Evolutionary conservation across 768 basidiomycete genomes (phyloP), one percentile per base, ranked within the genome.

Genomic region (Tulasnella sp.): DNA sequence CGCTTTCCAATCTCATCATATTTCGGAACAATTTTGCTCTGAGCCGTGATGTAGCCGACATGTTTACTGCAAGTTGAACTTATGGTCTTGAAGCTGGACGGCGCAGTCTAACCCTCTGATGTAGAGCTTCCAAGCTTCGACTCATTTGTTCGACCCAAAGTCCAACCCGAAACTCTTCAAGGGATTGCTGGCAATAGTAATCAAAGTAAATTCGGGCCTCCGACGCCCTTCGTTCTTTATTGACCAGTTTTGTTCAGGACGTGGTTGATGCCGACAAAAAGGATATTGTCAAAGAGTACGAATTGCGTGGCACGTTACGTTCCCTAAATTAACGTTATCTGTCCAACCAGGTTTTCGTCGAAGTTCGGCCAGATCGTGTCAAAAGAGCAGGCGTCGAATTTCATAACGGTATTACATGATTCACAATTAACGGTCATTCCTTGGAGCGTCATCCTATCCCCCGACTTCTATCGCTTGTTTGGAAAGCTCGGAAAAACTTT

Each of bases 11-110:
- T 81, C 56, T 80, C 39, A 89, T 92, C 1, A 84, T 91, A 0
- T 91, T 91, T 84, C 88, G 91, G 4, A 91, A 92, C 78, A 92
- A 92, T 76, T 92, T 91, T 76, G 90, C 90, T 0, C 84, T 91
- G 2, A 89, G 89, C 62, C 86, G 90, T 27, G 90, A 91, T 81
- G 90, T 92, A 24, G 86, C 88, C 5, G 89, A 89, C 2, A 87
- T 91, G 1, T 92, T 92, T 78, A 89, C 76, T 21, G 80, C 78
- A 44, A 31, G 74, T 74, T 89, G 0, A 91, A 90, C 84, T 90
- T 91, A 80, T 88, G 89, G 0, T 89, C 18, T 76, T 2, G 16
- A 56, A 27, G 2, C 21, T 12, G 62, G 12, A 2, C 3, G 16
- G 4, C 5, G 14, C 16, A 1, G n/a, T 68, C 62, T 68, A 14